Conservation (phyloP, 75 land plant genomes). For the Picea sitchensis region DNA sequence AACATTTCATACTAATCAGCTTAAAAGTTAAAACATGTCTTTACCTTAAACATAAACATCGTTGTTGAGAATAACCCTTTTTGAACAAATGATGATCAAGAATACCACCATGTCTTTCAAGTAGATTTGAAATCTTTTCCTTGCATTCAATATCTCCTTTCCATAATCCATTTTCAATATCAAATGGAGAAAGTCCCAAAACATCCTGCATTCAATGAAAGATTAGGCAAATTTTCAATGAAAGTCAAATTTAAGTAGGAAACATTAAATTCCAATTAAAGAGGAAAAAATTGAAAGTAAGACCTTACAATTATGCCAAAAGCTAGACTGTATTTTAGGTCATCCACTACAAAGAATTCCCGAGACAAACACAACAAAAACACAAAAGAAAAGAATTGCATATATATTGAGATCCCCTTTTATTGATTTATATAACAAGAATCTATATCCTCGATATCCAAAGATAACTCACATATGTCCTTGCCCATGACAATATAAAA, state of each 20-base stretch:
- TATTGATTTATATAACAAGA: too few species aligned
- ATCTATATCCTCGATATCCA: too few species aligned
- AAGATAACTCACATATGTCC: too few species aligned
- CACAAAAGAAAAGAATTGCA: too few species aligned
- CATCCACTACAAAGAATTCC: too few species aligned
- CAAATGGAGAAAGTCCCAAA: not conserved
- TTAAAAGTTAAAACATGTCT: not conserved
- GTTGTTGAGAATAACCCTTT: constrained; percentile 1
- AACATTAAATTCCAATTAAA: not conserved
- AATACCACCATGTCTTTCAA: not conserved
- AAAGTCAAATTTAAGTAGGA: not conserved
- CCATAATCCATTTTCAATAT: constrained; percentile 9
- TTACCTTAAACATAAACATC: constrained; percentile 8
- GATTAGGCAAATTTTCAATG: not conserved
- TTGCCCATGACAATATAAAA: too few species aligned
- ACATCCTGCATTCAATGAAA: not conserved
- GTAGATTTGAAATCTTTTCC: not conserved
- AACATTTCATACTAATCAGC: too few species aligned
- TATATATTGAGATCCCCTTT: too few species aligned
- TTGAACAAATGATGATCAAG: constrained; percentile 4
- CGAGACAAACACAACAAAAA: too few species aligned
- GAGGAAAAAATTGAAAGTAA: not conserved
- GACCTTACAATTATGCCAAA: not conserved
- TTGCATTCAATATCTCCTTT: constrained; percentile 1
- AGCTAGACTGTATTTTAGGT: not conserved